Conservation (phyloP, 2,329 filamentous ascomycete genomes). For the Basipetospora sp. region DNA sequence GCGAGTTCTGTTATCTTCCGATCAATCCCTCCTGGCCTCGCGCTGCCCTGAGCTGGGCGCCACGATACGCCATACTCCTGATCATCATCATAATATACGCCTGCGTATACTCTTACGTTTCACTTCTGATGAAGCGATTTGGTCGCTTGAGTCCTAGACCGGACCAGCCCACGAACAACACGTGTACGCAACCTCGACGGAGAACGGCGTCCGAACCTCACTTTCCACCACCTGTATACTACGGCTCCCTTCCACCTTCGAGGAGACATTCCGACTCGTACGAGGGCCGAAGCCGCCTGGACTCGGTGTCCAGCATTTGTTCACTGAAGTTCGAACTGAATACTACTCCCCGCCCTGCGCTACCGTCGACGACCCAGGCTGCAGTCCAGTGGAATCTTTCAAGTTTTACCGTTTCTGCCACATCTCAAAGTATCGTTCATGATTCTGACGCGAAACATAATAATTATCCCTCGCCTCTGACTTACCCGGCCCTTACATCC, state of each 20-base stretch:
- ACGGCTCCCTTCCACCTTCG: not conserved
- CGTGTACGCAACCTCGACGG: too few relatives aligned
- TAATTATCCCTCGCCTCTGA: too few relatives aligned
- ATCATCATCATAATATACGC: slow-evolving; percentile 50
- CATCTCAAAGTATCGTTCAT: too few relatives aligned
- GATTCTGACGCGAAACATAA: too few relatives aligned
- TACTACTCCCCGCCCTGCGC: too few relatives aligned
- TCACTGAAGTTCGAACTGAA: not conserved
- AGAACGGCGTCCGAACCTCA: not conserved
- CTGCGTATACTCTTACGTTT: slow-evolving; percentile 56
- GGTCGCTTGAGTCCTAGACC: slow-evolving; percentile 8
- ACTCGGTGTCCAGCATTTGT: slow-evolving; percentile 1
- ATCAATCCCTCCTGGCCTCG: slow-evolving; percentile 54
- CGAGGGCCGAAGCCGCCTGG: not conserved
- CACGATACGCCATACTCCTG: slow-evolving; percentile 53
- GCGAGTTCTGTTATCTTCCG: slow-evolving; percentile 57
- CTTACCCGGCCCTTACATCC: too few relatives aligned
- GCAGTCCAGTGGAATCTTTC: too few relatives aligned
- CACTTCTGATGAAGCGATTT: slow-evolving; percentile 27
- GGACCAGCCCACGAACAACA: not conserved
- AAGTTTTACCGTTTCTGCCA: too few relatives aligned
- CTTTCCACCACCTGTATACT: not conserved
- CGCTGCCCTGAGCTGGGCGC: slow-evolving; percentile 55
- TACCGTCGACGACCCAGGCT: too few relatives aligned
- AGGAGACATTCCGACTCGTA: slow-evolving; percentile 1